phyloP scores from a whole-genome alignment of 2,329 filamentous ascomycete species.

The Bipolaris bicolor region DNA sequence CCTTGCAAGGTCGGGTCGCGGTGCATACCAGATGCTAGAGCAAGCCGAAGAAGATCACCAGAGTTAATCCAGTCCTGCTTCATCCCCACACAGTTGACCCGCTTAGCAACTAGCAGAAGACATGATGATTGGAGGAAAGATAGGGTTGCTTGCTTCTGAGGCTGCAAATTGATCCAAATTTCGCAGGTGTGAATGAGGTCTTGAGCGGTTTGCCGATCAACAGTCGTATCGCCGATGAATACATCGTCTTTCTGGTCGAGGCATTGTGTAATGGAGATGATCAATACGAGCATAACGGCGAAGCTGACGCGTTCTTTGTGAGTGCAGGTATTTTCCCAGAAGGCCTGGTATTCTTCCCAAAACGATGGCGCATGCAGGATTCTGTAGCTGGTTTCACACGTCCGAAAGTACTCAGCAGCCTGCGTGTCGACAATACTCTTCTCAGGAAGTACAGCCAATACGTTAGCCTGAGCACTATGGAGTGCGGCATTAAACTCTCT shows the following conservation, averaged over 20 bases:
- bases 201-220: constrained; percentile 49
- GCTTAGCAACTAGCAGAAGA: constrained; percentile 58
- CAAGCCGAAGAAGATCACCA: constrained; percentile 59
- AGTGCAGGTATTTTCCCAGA: constrained; percentile 51
- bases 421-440: constrained; percentile 51
- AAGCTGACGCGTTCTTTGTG: constrained; percentile 39
- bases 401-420: constrained; percentile 56
- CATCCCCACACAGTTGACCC: constrained; percentile 58
- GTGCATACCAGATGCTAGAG: constrained; percentile 62
- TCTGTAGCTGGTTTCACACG: constrained; percentile 59
- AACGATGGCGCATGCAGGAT: constrained; percentile 63
- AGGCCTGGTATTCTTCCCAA: constrained; percentile 55
- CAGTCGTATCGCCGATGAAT: constrained; percentile 53
- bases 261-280: constrained; percentile 49
- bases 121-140: constrained; percentile 59
- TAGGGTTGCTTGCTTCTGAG: constrained; percentile 60
- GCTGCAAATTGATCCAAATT: constrained; percentile 53
- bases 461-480: constrained; percentile 38
- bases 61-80: constrained; percentile 62
- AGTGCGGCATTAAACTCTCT: constrained; percentile 29
- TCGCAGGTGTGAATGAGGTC: constrained; percentile 51
- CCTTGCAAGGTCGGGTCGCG: constrained; percentile 52
- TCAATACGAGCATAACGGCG: constrained; percentile 50
- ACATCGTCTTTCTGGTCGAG: constrained; percentile 41
- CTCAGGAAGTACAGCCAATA: constrained; percentile 47